Conservation (phyloP, 2,329 filamentous ascomycete genomes). For the Metarhizium sp. region DNA sequence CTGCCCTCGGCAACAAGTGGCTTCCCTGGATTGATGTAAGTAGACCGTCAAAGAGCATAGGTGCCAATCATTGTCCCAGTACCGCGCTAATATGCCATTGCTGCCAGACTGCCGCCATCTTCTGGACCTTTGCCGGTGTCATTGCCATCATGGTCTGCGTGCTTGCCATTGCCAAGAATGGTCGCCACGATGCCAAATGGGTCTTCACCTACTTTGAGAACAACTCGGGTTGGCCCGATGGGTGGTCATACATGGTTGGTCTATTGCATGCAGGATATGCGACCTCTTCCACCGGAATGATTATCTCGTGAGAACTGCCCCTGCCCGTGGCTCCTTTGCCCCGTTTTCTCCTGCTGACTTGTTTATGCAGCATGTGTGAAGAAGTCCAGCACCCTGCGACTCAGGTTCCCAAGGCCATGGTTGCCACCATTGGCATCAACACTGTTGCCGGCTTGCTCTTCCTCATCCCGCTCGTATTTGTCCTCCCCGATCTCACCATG, state of each 20-base stretch:
- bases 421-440: conserved; percentile 58
- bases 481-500: conserved; percentile 51
- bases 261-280: conserved; percentile 64
- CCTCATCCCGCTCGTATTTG: conserved; percentile 59
- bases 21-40: conserved; percentile 62
- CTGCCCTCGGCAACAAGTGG: conserved; percentile 56
- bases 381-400: conserved; percentile 56
- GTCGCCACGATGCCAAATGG: conserved; percentile 51
- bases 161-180: conserved; percentile 59
- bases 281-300: conserved; percentile 71
- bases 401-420: conserved; percentile 67
- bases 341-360: background rate
- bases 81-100: background rate
- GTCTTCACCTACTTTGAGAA: conserved; percentile 62
- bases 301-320: conserved; percentile 55
- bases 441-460: conserved; percentile 57
- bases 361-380: conserved; percentile 54
- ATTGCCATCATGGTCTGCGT: conserved; percentile 54
- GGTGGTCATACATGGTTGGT: conserved; percentile 67
- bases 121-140: conserved; percentile 65
- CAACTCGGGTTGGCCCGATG: conserved; percentile 58
- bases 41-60: conserved; percentile 6
- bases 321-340: background rate
- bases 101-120: conserved; percentile 54
- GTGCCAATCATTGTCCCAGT: background rate